Evolutionary conservation across 176 grass and related monocot genomes (phyloP), one percentile per base, ranked within the genome.

Genomic region (Carex scoparia): DNA sequence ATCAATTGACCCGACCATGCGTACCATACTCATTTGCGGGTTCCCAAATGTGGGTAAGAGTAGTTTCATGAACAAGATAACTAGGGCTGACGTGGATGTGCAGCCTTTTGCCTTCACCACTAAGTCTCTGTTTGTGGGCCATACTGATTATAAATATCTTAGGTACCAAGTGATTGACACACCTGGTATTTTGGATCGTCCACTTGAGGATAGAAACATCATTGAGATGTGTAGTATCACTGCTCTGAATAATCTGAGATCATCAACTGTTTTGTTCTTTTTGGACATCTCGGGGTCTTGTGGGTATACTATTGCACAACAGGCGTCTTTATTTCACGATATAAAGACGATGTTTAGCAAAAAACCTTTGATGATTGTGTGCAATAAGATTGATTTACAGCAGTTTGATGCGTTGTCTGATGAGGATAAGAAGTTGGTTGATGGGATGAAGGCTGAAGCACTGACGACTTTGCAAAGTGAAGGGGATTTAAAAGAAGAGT

Each of bases 181-280:
- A 16, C 89, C 89, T 75, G 89, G 89, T 35, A 90, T 90, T 76
- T 84, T 90, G 40, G 89, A 90, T 30, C 82, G 89, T 3, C 89
- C 89, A 2, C 82, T 90, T 55, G 89, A 90, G 32, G 89, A 90
- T 54, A 85, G 89, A 48, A 90, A 90, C 57, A 90, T 90, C 59
- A 90, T 90, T 76, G 89, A 90, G 65, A 90, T 90, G 89, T 90
- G 89, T 63, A 90, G 89, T 67, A 90, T 90, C 75, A 90, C 86
- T 0, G 89, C 89, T 40, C 15, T 90, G 38, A 76, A 82, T 1
- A 82, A 90, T 31, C 72, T 90, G 15, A 87, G 83, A 65, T 81
- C 89, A 46, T 81, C 89, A 46, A 86, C 89, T 3, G 89, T 90
- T 51, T 72, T 90, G 23, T 90, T 87, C 82, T 87, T 90, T 71